Evolutionary conservation across 2,329 filamentous ascomycete genomes (phyloP).

Genomic region (Paecilomyces sp.): DNA sequence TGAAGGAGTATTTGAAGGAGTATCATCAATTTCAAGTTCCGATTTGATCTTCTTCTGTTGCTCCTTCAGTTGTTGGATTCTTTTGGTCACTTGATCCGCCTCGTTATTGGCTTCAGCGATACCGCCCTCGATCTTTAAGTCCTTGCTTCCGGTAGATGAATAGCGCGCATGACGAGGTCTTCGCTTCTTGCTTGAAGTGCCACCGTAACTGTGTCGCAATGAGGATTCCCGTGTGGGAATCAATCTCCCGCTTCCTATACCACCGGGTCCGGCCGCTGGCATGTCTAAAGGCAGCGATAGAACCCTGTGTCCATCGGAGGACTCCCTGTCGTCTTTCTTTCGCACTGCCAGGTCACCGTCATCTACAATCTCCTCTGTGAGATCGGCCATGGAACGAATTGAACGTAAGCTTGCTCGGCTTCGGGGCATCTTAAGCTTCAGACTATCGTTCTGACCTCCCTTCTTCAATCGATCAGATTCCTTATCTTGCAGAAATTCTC

Average conservation of each 20-base stretch:
- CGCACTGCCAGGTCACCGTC: constrained; percentile 12
- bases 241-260: constrained; percentile 41
- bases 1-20: constrained; percentile 24
- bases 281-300: constrained; percentile 19
- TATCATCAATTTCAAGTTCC: constrained; percentile 36
- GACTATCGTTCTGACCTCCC: constrained; percentile 25
- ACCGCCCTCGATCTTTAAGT: constrained; percentile 32
- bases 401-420: constrained; percentile 33
- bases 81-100: constrained; percentile 50
- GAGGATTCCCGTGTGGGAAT: constrained; percentile 66
- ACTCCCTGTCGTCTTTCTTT: constrained; percentile 13
- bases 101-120: constrained; percentile 32
- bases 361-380: constrained; percentile 29
- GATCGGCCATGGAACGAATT: constrained; percentile 34
- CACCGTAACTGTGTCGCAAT: constrained; percentile 49
- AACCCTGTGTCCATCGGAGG: constrained; percentile 28
- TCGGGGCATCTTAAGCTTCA: constrained; percentile 25
- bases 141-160: constrained; percentile 29
- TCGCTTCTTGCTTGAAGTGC: constrained; percentile 47
- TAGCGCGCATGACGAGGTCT: constrained; percentile 38
- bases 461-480: constrained; percentile 29
- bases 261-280: constrained; percentile 22
- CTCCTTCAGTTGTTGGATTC: constrained; percentile 52
- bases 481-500: constrained; percentile 29
- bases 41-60: constrained; percentile 50